phyloP scores from a whole-genome alignment of 495 filamentous ascomycete genomes.

The Cercophora samala region DNA sequence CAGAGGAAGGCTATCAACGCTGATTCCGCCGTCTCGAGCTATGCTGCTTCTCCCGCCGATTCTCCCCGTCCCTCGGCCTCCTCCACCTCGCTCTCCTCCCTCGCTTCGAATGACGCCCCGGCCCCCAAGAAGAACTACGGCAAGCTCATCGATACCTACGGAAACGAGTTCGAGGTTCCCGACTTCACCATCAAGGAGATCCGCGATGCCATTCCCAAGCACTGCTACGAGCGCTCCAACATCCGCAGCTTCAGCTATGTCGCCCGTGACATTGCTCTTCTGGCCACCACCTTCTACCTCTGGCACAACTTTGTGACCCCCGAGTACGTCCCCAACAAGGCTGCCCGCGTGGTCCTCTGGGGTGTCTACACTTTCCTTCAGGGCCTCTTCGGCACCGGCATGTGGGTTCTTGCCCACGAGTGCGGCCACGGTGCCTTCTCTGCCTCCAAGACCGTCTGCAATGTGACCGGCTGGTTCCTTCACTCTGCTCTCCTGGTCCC shows the following conservation, averaged over 20 bases:
- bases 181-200: constrained; percentile 80
- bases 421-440: constrained; percentile 89
- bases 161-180: constrained; percentile 70
- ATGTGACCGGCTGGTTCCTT: constrained; percentile 79
- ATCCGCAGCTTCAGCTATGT: constrained; percentile 62
- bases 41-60: constrained; percentile 61
- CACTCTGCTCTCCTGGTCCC: constrained; percentile 81
- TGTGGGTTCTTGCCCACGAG: constrained; percentile 86
- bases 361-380: constrained; percentile 67
- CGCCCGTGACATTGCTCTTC: constrained; percentile 61
- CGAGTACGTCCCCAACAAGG: constrained; percentile 57
- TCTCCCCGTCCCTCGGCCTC: constrained; percentile 76
- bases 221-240: constrained; percentile 74
- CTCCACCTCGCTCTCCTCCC: constrained; percentile 85
- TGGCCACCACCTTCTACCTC: constrained; percentile 62
- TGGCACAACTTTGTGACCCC: constrained; percentile 62
- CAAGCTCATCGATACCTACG: constrained; percentile 69
- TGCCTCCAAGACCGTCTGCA: constrained; percentile 72
- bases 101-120: constrained; percentile 58
- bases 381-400: constrained; percentile 72
- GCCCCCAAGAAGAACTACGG: constrained; percentile 28
- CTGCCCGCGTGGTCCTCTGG: constrained; percentile 58
- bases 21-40: constrained; percentile 53
- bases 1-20: constrained; percentile 39
- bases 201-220: constrained; percentile 74